These are phyloP conservation scores for Solanum pimpinellifolium DNA, from an alignment of 257 asterid genomes.

Conservation along the genomic window DNA sequence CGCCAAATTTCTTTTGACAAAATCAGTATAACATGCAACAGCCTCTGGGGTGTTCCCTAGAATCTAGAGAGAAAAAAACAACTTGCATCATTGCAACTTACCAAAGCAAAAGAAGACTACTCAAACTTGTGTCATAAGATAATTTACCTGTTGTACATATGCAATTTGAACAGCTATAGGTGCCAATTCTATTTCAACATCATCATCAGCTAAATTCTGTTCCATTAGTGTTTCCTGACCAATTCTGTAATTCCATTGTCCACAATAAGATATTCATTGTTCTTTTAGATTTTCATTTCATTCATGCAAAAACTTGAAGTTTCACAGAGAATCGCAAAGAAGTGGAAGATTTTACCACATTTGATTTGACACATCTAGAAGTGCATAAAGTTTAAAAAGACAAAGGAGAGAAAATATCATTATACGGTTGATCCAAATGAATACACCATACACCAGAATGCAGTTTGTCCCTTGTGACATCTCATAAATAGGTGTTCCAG, in stretches of 20 bases:
- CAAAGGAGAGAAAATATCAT: background rate
- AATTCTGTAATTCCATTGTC: constrained; percentile 34
- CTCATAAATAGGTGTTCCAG: background rate
- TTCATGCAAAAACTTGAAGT: background rate
- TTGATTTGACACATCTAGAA: background rate
- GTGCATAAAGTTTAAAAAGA: background rate
- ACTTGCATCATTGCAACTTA: background rate
- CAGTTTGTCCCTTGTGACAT: background rate
- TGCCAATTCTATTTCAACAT: constrained; percentile 77
- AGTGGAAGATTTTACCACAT: background rate
- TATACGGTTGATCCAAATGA: background rate
- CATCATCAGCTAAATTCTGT: constrained; percentile 66
- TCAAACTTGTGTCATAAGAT: background rate
- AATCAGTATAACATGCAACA: constrained; percentile 42
- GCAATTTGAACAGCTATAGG: constrained; percentile 90
- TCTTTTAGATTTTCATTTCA: background rate
- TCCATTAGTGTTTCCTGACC: constrained; percentile 93
- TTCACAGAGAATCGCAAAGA: background rate
- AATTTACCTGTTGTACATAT: constrained; percentile 70
- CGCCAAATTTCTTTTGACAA: constrained; percentile 79
- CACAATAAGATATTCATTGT: background rate
- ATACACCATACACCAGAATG: background rate
- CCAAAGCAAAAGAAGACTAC: background rate
- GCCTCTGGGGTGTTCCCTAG: constrained; percentile 81
- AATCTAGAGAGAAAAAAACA: constrained; percentile 23